Base-by-base conservation (phyloP, 441 rosid genomes). In the Pelargonium australe region DNA sequence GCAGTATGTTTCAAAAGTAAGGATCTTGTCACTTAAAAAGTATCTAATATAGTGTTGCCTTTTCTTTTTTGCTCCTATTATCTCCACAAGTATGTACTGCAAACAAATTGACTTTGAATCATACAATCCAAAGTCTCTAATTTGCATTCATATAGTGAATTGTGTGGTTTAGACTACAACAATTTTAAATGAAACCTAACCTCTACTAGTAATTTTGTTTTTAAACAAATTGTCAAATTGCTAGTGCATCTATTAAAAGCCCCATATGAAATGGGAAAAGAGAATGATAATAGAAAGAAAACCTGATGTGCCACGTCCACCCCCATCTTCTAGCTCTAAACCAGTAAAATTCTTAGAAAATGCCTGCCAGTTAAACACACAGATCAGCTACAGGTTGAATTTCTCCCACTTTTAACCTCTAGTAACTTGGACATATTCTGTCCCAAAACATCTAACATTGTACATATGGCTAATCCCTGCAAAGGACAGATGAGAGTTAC, bases 261-360 rank as follows among this genome's bases (percentile, higher is more conserved):
- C 62, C 9, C 7, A 37, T 14, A 49, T 20, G 64, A 64, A 70
- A 45, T 40, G 57, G 12, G 5, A n/a, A 53, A 66, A 40, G n/a
- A 60, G 12, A 62, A 16, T 37, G 49, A 17, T 17, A 68, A 49
- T 63, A 70, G 63, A 68, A 64, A 31, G 47, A 67, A 75, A 65
- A 89, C 95, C 95, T 71, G 99, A 95, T 68, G 99, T 95, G 70
- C 99, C 99, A 65, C 99, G 98, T 49, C 99, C 99, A 75, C 99
- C 99, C 68, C 99, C 99, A 80, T 95, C 99, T 79, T 95, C 99
- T 63, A 95, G 92, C 82, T 95, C 99, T 77, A 95, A 85, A 61
- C 99, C 99, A 3, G 96, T 92, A 76, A 92, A 92, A 81, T 95
- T 95, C 63, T 86, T 89, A 63, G 97, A 90, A 75, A 89, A 95